These are phyloP conservation scores for Pittosporum tobira DNA, from an alignment of 129 eudicot genomes.

Conservation along the genomic window DNA sequence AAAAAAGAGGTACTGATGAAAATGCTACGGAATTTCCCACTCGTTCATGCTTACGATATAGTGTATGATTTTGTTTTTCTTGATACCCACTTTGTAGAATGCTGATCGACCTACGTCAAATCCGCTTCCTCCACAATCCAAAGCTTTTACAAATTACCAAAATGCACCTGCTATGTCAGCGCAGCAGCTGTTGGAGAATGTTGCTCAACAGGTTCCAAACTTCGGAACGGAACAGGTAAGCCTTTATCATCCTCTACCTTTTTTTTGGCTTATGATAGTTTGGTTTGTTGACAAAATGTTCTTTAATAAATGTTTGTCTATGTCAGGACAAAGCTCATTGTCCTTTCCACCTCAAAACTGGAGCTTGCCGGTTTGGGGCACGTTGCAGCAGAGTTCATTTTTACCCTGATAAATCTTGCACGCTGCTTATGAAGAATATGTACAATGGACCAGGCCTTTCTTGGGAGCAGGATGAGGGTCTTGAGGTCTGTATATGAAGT, in stretches of 20 bases:
- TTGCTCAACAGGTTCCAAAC: conserved; percentile 83
- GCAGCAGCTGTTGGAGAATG: conserved; percentile 60
- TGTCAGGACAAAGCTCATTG: conserved; percentile 99
- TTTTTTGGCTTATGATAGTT: neutral
- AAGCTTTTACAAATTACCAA: conserved; percentile 58
- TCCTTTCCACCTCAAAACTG: conserved; percentile 96
- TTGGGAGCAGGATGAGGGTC: conserved; percentile 99
- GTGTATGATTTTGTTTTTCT: neutral
- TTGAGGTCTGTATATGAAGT: conserved; percentile 99
- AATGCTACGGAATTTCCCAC: neutral
- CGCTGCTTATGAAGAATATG: conserved; percentile 93
- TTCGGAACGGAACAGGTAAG: conserved; percentile 93
- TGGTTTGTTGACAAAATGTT: neutral
- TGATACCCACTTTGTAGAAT: conserved; percentile 32
- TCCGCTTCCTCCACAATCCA: conserved; percentile 98
- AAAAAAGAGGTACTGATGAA: conserved; percentile 44
- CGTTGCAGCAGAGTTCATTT: conserved; percentile 93
- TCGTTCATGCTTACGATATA: neutral
- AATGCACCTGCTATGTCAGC: conserved; percentile 39
- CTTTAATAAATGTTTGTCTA: conserved; percentile 10
- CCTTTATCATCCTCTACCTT: conserved; percentile 10
- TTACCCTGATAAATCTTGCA: conserved; percentile 85
- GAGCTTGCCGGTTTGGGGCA: conserved; percentile 90
- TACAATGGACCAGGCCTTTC: conserved; percentile 96
- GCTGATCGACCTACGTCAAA: conserved; percentile 79